Evolutionary conservation across 2,329 filamentous ascomycete species (phyloP).

Genomic region (Colletotrichum tamarilloi): DNA sequence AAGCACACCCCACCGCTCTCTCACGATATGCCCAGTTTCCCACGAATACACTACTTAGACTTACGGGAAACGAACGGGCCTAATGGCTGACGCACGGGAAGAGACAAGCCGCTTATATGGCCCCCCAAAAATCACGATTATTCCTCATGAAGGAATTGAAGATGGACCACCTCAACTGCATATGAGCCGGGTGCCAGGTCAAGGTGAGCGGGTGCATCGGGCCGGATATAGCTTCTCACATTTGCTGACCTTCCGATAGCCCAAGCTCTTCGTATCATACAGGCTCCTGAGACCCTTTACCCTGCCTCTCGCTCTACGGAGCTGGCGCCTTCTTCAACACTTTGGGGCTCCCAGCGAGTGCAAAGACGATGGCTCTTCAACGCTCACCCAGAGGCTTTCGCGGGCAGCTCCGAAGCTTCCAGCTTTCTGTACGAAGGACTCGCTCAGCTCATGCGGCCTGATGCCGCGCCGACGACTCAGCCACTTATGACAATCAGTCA

Average conservation of each 20-base stretch:
- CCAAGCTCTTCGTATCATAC: slow-evolving; percentile 20
- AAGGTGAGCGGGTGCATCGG: slow-evolving; percentile 15
- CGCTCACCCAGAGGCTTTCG: slow-evolving; percentile 60
- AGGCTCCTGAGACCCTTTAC: slow-evolving; percentile 21
- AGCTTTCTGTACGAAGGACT: slow-evolving; percentile 51
- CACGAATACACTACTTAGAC: slow-evolving; percentile 24
- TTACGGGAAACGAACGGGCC: slow-evolving; percentile 26
- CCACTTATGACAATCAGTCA: slow-evolving; percentile 67
- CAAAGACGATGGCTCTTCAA: slow-evolving; percentile 64
- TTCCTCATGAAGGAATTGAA: slow-evolving; percentile 29
- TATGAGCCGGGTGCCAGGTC: slow-evolving; percentile 27
- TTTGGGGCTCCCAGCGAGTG: slow-evolving; percentile 24
- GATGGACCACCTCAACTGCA: slow-evolving; percentile 34
- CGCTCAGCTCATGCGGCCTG: slow-evolving; percentile 42
- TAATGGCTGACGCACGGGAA: slow-evolving; percentile 35
- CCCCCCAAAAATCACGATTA: slow-evolving; percentile 34
- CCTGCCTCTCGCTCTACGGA: slow-evolving; percentile 11
- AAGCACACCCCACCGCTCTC: slow-evolving; percentile 23
- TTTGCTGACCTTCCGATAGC: slow-evolving; percentile 12
- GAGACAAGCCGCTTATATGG: slow-evolving; percentile 35
- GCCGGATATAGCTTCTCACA: not conserved
- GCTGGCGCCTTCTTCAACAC: slow-evolving; percentile 10
- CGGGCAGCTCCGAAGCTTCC: slow-evolving; percentile 48
- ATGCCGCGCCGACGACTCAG: slow-evolving; percentile 37
- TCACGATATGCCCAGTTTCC: slow-evolving; percentile 33